phyloP scores from a whole-genome alignment of 495 filamentous ascomycete genomes.

The Aspergillus sparsus region DNA sequence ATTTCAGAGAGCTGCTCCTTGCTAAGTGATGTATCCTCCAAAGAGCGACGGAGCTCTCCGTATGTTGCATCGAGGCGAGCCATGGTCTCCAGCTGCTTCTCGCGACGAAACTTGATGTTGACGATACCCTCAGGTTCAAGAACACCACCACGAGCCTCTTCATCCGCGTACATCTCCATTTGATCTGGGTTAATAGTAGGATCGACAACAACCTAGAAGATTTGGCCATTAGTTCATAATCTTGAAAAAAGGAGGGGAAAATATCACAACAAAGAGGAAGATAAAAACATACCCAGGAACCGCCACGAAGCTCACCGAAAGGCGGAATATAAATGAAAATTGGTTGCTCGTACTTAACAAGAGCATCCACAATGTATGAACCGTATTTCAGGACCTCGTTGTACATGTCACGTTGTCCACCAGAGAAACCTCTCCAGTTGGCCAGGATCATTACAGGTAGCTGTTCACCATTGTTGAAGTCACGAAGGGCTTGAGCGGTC shows the following conservation, averaged over 20 bases:
- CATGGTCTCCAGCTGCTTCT: slow-evolving; percentile 98
- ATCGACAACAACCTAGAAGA: slow-evolving; percentile 78
- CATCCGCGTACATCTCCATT: slow-evolving; percentile 99
- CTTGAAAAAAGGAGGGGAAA: slow-evolving; percentile 18
- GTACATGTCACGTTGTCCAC: slow-evolving; percentile 99
- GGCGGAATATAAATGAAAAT: slow-evolving; percentile 99
- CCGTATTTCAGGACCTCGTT: slow-evolving; percentile 99
- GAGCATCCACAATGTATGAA: slow-evolving; percentile 95
- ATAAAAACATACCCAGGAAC: slow-evolving; percentile 65
- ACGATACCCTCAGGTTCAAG: slow-evolving; percentile 98
- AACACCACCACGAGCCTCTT: slow-evolving; percentile 93
- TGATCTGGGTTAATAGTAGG: slow-evolving; percentile 93
- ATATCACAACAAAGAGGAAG: slow-evolving; percentile 28
- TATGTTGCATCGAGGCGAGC: slow-evolving; percentile 86
- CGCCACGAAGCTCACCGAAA: slow-evolving; percentile 94
- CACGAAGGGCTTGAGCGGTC: slow-evolving; percentile 96
- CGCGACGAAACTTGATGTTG: slow-evolving; percentile 95
- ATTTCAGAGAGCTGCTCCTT: slow-evolving; percentile 72
- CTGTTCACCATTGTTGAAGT: slow-evolving; percentile 99
- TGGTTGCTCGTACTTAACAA: slow-evolving; percentile 97
- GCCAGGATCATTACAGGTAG: slow-evolving; percentile 97
- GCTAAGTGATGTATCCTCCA: slow-evolving; percentile 65
- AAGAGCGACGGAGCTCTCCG: slow-evolving; percentile 73
- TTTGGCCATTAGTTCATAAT: slow-evolving; percentile 29
- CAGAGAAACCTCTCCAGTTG: slow-evolving; percentile 99